Conservation (phyloP, 306 rosid species). For the Fragaria ananassa region DNA sequence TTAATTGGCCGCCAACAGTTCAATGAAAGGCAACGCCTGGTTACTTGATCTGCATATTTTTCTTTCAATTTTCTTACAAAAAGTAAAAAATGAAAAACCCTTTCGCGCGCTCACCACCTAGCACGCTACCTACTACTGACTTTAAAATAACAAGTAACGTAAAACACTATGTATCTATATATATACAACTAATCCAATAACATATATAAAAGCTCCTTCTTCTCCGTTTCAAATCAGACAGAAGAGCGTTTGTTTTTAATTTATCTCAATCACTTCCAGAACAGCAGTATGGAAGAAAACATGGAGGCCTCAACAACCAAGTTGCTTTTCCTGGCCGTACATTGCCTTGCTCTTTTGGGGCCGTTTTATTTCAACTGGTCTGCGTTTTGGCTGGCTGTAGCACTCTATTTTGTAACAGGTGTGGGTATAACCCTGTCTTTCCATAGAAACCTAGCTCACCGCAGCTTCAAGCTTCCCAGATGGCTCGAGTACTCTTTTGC, state of each 20-base stretch:
- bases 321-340: background rate
- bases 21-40: too few relatives aligned
- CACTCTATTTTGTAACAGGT: constrained; percentile 56
- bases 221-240: background rate
- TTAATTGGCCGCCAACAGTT: too few relatives aligned
- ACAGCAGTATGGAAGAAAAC: background rate
- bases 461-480: constrained; percentile 60
- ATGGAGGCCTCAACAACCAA: background rate
- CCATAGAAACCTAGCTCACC: constrained; percentile 51
- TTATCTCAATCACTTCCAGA: background rate
- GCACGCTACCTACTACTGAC: too few relatives aligned
- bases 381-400: constrained; percentile 59
- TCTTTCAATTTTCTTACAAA: too few relatives aligned
- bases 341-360: constrained; percentile 38
- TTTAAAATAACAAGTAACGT: too few relatives aligned
- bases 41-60: too few relatives aligned
- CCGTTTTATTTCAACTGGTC: constrained; percentile 71
- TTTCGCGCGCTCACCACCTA: too few relatives aligned
- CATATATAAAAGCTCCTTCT: background rate
- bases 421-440: constrained; percentile 74
- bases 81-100: too few relatives aligned
- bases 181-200: background rate
- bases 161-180: too few relatives aligned
- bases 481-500: constrained; percentile 87
- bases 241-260: background rate